These are phyloP conservation scores for Aspergillus bridgeri DNA, from an alignment of 495 filamentous ascomycete species.

Conservation along the genomic window DNA sequence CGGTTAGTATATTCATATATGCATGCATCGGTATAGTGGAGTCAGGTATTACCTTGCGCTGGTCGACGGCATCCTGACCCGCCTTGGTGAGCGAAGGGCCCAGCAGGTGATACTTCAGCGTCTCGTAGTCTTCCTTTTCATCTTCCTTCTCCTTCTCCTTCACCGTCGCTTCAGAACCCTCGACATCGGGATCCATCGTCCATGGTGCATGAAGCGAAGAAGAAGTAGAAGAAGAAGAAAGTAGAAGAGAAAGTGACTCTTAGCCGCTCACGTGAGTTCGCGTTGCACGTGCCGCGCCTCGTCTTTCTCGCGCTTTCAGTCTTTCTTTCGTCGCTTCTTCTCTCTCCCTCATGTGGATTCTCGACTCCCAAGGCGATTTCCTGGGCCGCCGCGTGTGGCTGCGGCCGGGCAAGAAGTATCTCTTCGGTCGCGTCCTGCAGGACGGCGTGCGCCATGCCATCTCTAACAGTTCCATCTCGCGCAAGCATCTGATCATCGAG, in stretches of 20 bases:
- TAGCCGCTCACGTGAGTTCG: conserved; percentile 39
- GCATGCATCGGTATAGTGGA: no score
- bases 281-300: conserved; percentile 25
- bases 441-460: conserved; percentile 57
- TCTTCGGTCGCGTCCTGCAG: conserved; percentile 65
- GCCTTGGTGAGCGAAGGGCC: conserved; percentile 93
- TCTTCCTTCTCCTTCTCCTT: conserved; percentile 4
- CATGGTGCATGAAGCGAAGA: neutral
- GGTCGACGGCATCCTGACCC: conserved; percentile 91
- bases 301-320: conserved; percentile 1
- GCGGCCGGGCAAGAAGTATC: conserved; percentile 74
- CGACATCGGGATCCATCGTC: neutral
- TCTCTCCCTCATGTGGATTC: conserved; percentile 47
- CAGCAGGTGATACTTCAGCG: conserved; percentile 69
- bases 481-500: conserved; percentile 78
- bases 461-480: conserved; percentile 73
- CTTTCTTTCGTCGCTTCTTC: no score
- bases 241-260: conserved; percentile 28
- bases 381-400: conserved; percentile 71
- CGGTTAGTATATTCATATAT: no score
- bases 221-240: no score
- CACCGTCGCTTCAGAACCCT: neutral
- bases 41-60: conserved; percentile 78
- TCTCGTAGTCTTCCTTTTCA: conserved; percentile 44
- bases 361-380: conserved; percentile 46